Conservation (phyloP, 176 grass and related monocot genomes). For the Carex kokanica region DNA sequence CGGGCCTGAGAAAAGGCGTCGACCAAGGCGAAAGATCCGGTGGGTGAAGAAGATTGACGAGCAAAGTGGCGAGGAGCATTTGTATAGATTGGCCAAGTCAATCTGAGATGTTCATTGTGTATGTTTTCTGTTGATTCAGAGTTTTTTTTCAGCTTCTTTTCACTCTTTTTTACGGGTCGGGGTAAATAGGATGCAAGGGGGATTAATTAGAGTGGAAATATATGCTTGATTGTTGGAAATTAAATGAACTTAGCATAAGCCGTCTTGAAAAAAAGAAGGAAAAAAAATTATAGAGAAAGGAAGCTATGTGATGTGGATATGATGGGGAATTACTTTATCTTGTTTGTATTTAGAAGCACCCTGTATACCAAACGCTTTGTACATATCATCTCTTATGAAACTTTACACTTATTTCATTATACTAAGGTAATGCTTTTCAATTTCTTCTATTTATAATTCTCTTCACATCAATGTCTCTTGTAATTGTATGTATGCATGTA, state of each 20-base stretch:
- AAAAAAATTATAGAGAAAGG: not conserved
- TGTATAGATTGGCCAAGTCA: conserved; percentile 32
- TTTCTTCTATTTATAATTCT: not conserved
- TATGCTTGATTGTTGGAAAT: not conserved
- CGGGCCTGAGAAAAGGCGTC: not conserved
- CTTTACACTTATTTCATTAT: conserved; percentile 3
- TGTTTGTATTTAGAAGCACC: not conserved
- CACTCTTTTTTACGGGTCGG: not conserved
- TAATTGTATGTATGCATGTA: not conserved
- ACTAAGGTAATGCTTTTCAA: not conserved
- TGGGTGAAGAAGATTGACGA: conserved; percentile 42
- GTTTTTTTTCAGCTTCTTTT: not conserved
- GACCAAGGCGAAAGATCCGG: conserved; percentile 19
- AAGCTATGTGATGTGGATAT: not conserved
- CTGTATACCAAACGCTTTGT: conserved; percentile 6
- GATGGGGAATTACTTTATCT: not conserved
- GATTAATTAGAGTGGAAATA: conserved; percentile 8
- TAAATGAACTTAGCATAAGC: conserved; percentile 12
- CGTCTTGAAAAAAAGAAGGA: not conserved
- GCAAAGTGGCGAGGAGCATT: conserved; percentile 35
- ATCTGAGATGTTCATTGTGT: not conserved
- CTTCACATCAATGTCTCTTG: not conserved
- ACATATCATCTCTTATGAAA: conserved; percentile 6
- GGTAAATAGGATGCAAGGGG: not conserved
- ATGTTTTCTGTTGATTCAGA: not conserved